phyloP scores from a whole-genome alignment of 108 stramenopile species.

The Fistulifera solaris region DNA sequence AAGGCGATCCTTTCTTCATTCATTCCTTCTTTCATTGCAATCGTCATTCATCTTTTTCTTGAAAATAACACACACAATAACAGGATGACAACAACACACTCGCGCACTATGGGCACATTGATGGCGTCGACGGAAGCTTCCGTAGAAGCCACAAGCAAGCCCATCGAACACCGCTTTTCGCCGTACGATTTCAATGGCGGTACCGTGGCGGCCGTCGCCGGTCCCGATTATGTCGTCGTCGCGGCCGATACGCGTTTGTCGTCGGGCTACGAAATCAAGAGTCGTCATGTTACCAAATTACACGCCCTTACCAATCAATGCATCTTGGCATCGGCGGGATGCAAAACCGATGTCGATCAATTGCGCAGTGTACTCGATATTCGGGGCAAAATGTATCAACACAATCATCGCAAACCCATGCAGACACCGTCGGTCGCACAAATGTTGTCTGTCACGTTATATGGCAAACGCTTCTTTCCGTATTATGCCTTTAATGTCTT shows the following conservation, averaged over 20 bases:
- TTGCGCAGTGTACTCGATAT: conserved; percentile 86
- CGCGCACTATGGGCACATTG: neutral
- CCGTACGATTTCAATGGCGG: conserved; percentile 92
- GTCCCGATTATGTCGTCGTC: conserved; percentile 89
- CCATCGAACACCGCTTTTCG: conserved; percentile 77
- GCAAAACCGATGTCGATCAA: conserved; percentile 94
- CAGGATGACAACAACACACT: too few species aligned
- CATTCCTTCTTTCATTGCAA: too few species aligned
- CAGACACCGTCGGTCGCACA: conserved; percentile 89
- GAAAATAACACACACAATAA: too few species aligned
- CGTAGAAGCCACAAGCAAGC: conserved; percentile 16
- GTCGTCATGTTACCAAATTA: conserved; percentile 79
- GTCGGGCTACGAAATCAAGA: conserved; percentile 89
- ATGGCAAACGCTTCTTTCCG: conserved; percentile 97
- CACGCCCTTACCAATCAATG: conserved; percentile 75
- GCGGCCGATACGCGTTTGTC: conserved; percentile 93
- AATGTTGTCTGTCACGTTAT: conserved; percentile 91
- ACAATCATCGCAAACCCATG: conserved; percentile 93
- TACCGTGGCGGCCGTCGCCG: conserved; percentile 85
- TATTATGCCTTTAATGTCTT: conserved; percentile 98
- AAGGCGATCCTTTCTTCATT: too few species aligned
- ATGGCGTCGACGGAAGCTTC: conserved; percentile 1
- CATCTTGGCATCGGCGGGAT: conserved; percentile 90
- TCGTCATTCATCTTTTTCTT: too few species aligned
- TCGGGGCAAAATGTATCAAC: conserved; percentile 84